Conservation (phyloP, 176 grass and related monocot genomes). For the Oryza glaberrima region DNA sequence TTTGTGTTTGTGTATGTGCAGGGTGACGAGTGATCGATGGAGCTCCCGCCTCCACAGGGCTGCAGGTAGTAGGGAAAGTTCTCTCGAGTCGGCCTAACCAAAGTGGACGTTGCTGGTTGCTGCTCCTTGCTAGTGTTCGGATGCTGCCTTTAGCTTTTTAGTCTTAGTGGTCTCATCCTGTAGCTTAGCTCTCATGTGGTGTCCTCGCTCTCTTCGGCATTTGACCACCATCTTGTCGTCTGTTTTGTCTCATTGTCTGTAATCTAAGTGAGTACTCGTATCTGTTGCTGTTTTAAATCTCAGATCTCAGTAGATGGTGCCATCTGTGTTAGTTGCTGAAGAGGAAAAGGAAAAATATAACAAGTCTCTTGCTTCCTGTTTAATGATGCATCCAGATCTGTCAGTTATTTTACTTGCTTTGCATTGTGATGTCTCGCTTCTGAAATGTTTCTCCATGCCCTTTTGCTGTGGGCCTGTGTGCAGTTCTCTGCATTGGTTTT, state of each 20-base stretch:
- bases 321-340: constrained; percentile 17
- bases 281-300: constrained; percentile 30
- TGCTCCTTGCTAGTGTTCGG: constrained; percentile 16
- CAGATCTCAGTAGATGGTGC: constrained; percentile 6
- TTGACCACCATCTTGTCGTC: neutral
- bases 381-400: neutral
- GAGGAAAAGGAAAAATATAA: neutral
- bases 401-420: neutral
- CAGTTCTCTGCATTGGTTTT: neutral
- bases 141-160: constrained; percentile 6
- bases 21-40: constrained; percentile 51
- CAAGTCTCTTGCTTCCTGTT: neutral
- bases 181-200: constrained; percentile 15
- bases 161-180: neutral
- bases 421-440: neutral
- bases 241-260: constrained; percentile 25
- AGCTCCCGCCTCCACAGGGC: neutral
- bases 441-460: neutral
- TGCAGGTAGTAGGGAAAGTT: neutral
- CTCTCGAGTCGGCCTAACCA: neutral
- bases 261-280: constrained; percentile 28
- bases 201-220: constrained; percentile 5
- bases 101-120: neutral
- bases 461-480: neutral
- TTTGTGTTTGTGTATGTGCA: constrained; percentile 10